These are phyloP conservation scores for Sarocladiaceae sp. DNA, from an alignment of 2,329 filamentous ascomycete species.

Conservation along the genomic window DNA sequence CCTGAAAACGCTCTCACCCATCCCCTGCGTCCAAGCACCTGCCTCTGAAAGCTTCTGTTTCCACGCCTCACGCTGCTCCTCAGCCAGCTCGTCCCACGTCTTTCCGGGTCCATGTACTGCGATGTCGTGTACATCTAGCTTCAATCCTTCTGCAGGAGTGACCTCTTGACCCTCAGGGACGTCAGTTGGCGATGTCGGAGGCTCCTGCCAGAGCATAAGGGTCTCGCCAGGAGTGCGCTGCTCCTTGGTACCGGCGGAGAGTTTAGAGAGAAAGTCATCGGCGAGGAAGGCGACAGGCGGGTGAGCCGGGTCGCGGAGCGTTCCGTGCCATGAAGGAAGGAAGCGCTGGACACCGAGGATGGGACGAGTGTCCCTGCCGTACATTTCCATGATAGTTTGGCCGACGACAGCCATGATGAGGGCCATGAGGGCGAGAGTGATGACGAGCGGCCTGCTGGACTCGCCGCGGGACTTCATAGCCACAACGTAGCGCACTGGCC, in stretches of 20 bases:
- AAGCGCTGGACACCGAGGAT: conserved; percentile 51
- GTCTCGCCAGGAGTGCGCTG: conserved; percentile 27
- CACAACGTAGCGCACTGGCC: conserved; percentile 66
- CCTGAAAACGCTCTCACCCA: conserved; percentile 73
- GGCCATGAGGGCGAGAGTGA: conserved; percentile 52
- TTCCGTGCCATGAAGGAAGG: conserved; percentile 44
- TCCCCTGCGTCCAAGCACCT: conserved; percentile 74
- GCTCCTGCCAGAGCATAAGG: conserved; percentile 31
- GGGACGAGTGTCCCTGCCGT: conserved; percentile 48
- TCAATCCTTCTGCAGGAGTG: conserved; percentile 20
- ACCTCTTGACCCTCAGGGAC: neutral
- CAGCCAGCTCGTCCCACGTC: conserved; percentile 67
- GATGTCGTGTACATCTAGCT: conserved; percentile 42
- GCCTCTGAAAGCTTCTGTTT: conserved; percentile 63
- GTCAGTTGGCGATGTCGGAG: conserved; percentile 13
- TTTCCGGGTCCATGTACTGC: conserved; percentile 48
- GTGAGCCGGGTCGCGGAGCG: conserved; percentile 21
- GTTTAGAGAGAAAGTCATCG: conserved; percentile 30
- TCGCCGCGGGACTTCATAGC: conserved; percentile 51
- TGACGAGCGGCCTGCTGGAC: conserved; percentile 46
- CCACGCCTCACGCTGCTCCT: conserved; percentile 63
- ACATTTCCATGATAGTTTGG: conserved; percentile 61
- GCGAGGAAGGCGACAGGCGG: conserved; percentile 21
- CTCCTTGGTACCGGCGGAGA: conserved; percentile 28
- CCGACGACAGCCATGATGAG: conserved; percentile 59